Evolutionary conservation across 331 rosid genomes (phyloP).

Genomic region (Malus hybrid): DNA sequence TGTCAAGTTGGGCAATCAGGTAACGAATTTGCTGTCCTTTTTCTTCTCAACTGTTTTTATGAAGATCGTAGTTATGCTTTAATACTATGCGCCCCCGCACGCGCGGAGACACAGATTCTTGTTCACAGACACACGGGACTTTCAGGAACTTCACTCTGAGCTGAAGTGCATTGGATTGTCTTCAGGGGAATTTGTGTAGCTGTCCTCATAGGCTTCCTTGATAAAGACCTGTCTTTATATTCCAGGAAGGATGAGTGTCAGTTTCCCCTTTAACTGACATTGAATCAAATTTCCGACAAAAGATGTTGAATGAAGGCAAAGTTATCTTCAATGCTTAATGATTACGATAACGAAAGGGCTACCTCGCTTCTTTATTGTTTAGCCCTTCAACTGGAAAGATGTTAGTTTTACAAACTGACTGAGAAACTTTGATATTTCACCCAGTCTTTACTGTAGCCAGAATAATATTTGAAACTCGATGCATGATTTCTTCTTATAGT

Average conservation of each 20-base stretch:
- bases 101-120: neutral
- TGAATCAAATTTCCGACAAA: neutral
- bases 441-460: neutral
- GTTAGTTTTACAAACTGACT: neutral
- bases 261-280: neutral
- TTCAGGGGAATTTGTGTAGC: neutral
- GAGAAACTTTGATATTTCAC: neutral
- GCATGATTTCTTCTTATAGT: neutral
- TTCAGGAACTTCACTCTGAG: neutral
- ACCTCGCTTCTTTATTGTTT: neutral
- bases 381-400: neutral
- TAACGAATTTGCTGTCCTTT: conserved; percentile 1
- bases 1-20: conserved; percentile 87
- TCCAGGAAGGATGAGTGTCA: neutral
- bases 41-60: neutral
- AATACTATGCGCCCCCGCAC: neutral
- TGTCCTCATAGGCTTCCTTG: neutral
- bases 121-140: neutral
- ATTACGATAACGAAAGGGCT: neutral
- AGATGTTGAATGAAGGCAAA: neutral
- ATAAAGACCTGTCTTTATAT: neutral
- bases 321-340: neutral
- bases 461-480: neutral
- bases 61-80: neutral
- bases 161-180: neutral